These are phyloP conservation scores for Atalantia buxifolia DNA, from an alignment of 345 rosid species.

Conservation along the genomic window DNA sequence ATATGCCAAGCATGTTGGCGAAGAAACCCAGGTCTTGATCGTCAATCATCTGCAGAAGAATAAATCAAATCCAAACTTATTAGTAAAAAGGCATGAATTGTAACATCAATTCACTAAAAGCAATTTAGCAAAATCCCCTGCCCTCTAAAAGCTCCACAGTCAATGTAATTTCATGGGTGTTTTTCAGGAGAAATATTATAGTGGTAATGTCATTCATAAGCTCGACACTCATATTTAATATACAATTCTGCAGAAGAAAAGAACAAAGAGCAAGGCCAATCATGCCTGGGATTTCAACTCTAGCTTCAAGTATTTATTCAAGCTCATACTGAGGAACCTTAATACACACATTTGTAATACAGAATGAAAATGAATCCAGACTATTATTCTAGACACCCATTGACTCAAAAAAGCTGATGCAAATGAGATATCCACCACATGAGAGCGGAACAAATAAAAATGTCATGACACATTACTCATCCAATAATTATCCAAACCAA, in stretches of 20 bases:
- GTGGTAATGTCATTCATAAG: background rate
- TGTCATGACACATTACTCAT: background rate
- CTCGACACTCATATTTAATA: background rate
- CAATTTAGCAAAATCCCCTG: background rate
- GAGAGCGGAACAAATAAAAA: background rate
- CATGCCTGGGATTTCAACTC: background rate
- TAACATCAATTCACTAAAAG: background rate
- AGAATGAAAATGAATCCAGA: background rate
- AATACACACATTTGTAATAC: background rate
- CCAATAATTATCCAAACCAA: background rate
- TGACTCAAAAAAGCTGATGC: background rate
- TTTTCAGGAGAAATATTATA: background rate
- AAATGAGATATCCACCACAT: background rate
- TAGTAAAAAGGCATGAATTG: background rate
- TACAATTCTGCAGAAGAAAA: background rate
- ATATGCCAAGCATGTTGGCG: constrained; percentile 77
- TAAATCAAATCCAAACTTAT: constrained; percentile 1
- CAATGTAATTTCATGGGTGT: background rate
- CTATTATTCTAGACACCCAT: background rate
- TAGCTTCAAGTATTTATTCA: background rate
- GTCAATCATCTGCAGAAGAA: constrained; percentile 72
- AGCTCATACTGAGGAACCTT: background rate
- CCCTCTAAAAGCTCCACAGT: background rate
- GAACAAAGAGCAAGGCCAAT: background rate
- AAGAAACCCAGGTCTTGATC: constrained; percentile 77